Evolutionary conservation across 78 protist genomes (phyloP), one percentile per base, ranked within the genome.

Genomic region (slime mould (Dictyostelium discoideum)): DNA sequence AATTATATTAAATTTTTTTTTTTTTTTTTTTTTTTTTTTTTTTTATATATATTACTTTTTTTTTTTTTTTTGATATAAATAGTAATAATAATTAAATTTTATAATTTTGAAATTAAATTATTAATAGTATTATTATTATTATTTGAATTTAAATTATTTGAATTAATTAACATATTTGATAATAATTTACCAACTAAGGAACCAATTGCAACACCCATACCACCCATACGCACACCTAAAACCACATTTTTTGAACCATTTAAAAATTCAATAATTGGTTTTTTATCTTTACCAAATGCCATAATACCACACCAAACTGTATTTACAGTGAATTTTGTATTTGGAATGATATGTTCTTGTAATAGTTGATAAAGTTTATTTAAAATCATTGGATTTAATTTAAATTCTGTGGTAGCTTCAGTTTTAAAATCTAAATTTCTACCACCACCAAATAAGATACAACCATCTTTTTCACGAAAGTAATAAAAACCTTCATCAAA

Each of bases 371-470:
- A 20, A 0, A 85, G 48, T 26, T 44, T 32, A 40, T 85, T n/a
- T 22, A 42, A 14, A 26, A 85, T 85, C 81, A 69, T 85, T 69
- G 73, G 24, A 69, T 63, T 85, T 42, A 13, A 24, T 44, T 69
- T 22, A 46, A 85, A 85, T 3, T 63, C 82, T 85, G 90, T 29
- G 5, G 90, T 69, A 13, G 24, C 26, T 69, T 85, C 90, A 14
- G 39, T n/a, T 69, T 85, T n/a, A 10, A 85, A 63, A 42, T 85
- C 90, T 26, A 85, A 14, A 74, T 85, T 85, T 85, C 90, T 85
- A 44, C 90, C 90, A 24, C 90, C 90, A 85, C 90, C 90, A 69
- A 85, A 85, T 42, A 85, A 8, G 26, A 85, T 69, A 24, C 81
- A 20, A 46, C 81, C 90, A 29, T 85, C 90, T 29, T 32, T 69